A percentile compares a stretch with the other conserved stretches of the same genome.
Conservation (phyloP, 176 grass and related monocot genomes). For the Paspalum notatum region DNA sequence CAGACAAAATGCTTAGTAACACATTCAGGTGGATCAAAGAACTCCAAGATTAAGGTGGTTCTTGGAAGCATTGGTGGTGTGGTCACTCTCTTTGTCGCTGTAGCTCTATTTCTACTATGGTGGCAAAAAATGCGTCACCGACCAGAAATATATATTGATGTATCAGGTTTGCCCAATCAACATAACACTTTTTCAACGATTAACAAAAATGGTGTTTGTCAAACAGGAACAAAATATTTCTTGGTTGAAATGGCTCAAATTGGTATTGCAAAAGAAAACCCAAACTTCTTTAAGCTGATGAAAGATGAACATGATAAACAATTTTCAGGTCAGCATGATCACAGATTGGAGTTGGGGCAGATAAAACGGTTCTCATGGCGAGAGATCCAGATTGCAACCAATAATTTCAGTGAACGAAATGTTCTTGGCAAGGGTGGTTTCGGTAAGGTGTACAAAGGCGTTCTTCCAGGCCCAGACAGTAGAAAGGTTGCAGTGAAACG, state of each 20-base stretch:
- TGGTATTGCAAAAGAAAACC: constrained; percentile 22
- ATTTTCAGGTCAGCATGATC: constrained; percentile 70
- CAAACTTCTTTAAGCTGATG: constrained; percentile 2
- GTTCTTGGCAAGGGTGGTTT: constrained; percentile 92
- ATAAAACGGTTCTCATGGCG: constrained; percentile 79
- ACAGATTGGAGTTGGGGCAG: constrained; percentile 75
- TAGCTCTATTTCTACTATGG: constrained; percentile 61
- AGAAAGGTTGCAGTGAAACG: constrained; percentile 76
- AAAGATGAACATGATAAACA: constrained; percentile 17
- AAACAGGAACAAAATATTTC: background rate
- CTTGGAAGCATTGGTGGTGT: constrained; percentile 61
- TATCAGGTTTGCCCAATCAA: constrained; percentile 63
- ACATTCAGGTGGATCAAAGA: constrained; percentile 55
- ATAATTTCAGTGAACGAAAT: constrained; percentile 68
- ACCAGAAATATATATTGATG: constrained; percentile 75
- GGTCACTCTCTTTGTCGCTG: constrained; percentile 36
- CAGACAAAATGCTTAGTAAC: constrained; percentile 39
- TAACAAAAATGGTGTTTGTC: background rate
- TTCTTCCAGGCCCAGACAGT: constrained; percentile 60
- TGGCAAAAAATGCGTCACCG: constrained; percentile 49
- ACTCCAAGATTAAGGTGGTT: constrained; percentile 43
- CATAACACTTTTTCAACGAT: background rate
- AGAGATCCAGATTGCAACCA: constrained; percentile 84
- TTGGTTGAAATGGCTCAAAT: constrained; percentile 6
- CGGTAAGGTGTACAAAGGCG: constrained; percentile 86